Conservation (phyloP, 768 basidiomycete genomes). For the Hericium coralloides region DNA sequence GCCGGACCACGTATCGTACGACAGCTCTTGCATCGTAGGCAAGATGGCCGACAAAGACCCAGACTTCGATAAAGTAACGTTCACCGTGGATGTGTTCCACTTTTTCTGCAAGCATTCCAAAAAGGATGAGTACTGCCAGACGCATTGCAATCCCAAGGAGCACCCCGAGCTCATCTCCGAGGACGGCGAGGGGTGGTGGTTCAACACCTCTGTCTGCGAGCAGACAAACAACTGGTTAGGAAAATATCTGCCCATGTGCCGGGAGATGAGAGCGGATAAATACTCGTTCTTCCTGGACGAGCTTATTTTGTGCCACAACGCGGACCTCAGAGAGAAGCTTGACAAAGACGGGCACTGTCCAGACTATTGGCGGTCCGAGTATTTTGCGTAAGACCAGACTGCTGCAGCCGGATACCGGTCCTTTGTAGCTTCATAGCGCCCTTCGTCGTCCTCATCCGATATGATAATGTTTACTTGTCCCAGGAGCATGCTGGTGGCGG, state of each 20-base stretch:
- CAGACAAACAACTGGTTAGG: slow-evolving; percentile 28
- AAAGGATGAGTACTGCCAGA: slow-evolving; percentile 16
- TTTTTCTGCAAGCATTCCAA: slow-evolving; percentile 16
- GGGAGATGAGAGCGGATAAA: slow-evolving; percentile 18
- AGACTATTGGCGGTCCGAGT: no score
- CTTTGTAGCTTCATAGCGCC: no score
- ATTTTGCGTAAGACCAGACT: no score
- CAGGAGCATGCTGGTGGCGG: no score
- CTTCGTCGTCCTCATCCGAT: no score
- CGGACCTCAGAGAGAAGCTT: no score
- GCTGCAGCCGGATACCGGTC: no score
- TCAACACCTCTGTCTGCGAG: slow-evolving; percentile 28
- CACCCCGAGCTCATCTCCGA: slow-evolving; percentile 17
- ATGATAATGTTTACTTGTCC: no score
- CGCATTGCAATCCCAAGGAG: slow-evolving; percentile 21
- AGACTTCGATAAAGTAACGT: slow-evolving; percentile 6
- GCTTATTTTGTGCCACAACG: slow-evolving; percentile 19
- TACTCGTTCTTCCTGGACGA: slow-evolving; percentile 25
- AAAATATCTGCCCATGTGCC: slow-evolving; percentile 21
- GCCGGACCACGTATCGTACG: background rate
- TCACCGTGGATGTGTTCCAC: slow-evolving; percentile 18
- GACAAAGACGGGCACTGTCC: no score
- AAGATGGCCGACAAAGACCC: background rate
- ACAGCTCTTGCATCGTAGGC: background rate
- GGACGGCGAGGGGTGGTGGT: slow-evolving; percentile 17